phyloP scores from a whole-genome alignment of 768 basidiomycete species.

The Tricholoma furcatifolium region DNA sequence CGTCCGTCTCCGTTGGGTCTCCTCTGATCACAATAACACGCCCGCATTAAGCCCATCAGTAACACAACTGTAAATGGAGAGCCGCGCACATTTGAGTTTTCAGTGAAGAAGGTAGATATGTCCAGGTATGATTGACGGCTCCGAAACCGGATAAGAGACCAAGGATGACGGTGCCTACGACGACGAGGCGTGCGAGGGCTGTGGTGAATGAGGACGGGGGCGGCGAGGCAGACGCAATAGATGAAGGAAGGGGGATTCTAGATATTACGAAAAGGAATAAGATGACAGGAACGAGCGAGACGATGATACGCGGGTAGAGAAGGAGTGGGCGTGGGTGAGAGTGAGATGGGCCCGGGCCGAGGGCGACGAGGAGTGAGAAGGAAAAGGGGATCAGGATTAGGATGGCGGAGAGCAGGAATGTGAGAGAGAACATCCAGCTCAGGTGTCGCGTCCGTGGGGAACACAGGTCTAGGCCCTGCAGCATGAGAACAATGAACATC shows the following conservation, averaged over 20 bases:
- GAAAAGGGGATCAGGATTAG: constrained; percentile 69
- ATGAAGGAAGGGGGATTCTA: constrained; percentile 61
- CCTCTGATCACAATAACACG: constrained; percentile 21
- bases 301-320: constrained; percentile 32
- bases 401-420: constrained; percentile 56
- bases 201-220: constrained; percentile 31
- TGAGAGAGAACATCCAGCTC: constrained; percentile 70
- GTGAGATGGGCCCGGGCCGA: constrained; percentile 21
- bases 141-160: constrained; percentile 81
- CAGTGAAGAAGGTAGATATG: constrained; percentile 46
- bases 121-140: constrained; percentile 67
- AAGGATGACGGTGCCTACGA: constrained; percentile 77
- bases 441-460: constrained; percentile 59
- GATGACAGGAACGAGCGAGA: constrained; percentile 50
- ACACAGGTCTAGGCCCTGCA: constrained; percentile 62
- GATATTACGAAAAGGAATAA: constrained; percentile 62
- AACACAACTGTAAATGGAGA: neutral
- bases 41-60: neutral
- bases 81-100: constrained; percentile 18
- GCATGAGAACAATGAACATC: constrained; percentile 69
- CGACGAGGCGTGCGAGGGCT: constrained; percentile 61
- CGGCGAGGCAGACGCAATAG: no score
- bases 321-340: constrained; percentile 14
- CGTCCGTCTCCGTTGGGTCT: constrained; percentile 48
- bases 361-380: constrained; percentile 55